phyloP scores from a whole-genome alignment of 2,329 filamentous ascomycete species.

The Colletotrichum lupini region DNA sequence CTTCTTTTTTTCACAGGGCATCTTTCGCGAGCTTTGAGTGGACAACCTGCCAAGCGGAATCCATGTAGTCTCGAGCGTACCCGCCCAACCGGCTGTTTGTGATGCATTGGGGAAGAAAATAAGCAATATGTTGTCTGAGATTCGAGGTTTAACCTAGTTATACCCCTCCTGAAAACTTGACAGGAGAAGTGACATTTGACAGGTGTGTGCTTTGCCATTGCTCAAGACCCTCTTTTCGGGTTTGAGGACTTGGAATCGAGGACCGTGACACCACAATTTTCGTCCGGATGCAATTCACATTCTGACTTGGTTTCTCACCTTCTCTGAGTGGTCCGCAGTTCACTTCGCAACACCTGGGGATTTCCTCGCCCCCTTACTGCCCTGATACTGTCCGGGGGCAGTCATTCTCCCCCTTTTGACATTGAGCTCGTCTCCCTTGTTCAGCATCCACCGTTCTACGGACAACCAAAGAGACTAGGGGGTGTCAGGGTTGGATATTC shows the following conservation, averaged over 20 bases:
- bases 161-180: neutral
- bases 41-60: neutral
- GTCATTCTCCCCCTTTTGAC: neutral
- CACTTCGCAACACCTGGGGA: neutral
- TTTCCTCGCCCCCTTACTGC: neutral
- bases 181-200: conserved; percentile 3
- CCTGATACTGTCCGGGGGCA: neutral
- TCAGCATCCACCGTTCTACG: neutral
- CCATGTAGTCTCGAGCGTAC: neutral
- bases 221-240: neutral
- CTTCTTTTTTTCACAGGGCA: neutral
- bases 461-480: neutral
- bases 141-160: neutral
- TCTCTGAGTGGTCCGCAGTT: neutral
- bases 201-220: neutral
- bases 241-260: neutral
- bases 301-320: neutral
- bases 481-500: neutral
- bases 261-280: neutral
- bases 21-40: neutral
- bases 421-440: neutral
- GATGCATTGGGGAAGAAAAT: neutral
- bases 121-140: conserved; percentile 17
- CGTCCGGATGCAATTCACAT: neutral
- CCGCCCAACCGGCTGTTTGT: neutral